Base-by-base conservation (phyloP, 2,329 filamentous ascomycete genomes). In the Pseudopyricularia cyperi region DNA sequence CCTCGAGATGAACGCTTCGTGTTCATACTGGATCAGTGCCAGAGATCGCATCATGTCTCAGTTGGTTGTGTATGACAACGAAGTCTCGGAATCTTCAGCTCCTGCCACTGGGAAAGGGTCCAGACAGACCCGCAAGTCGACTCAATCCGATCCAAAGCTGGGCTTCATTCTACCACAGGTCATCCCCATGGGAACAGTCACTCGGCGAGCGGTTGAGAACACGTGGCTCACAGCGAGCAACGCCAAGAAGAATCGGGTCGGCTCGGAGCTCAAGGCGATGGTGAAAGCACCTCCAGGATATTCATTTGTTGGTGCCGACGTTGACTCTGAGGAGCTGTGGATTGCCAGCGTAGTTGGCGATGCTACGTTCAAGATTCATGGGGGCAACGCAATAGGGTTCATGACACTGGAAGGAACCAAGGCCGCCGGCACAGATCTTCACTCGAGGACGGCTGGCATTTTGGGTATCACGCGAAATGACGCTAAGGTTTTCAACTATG, bases 341-440 rank as follows among this genome's bases (percentile, higher is more conserved):
- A 98, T 98, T 61, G 94, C 93, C 3, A 95, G 89, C 65, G 75
- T 98, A 1, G 80, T 98, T 2, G 93, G 93, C 24, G 93, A 98
- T 65, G 88, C 93, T 3, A 89, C 90, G 24, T 98, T 98, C 71
- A 85, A 89, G 62, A 74, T 98, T 1, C 93, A 98, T 59, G 94
- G 93, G 42, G 94, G 93, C 51, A 97, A 96, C 63, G 93, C 94
- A 1, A 87, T 98, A 54, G 93, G 94, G 0, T 98, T 98, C 72
- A 98, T 98, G 94, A 98, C 93, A 0, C 74, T 98, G 1, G 94
- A 98, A 69, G 91, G 93, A 14, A 93, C 89, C 49, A 97, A 98
- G 68, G 83, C 89, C 6, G 89, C 87, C 3, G 91, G 91, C 4
- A 98, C 91, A 0, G 91, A 98, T 66, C 70, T 97, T 52, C 91